A percentile compares a stretch with the other conserved stretches of the same genome.
phyloP scores from a whole-genome alignment of 148 eudicot species.

The Vaccinium myrtillus region DNA sequence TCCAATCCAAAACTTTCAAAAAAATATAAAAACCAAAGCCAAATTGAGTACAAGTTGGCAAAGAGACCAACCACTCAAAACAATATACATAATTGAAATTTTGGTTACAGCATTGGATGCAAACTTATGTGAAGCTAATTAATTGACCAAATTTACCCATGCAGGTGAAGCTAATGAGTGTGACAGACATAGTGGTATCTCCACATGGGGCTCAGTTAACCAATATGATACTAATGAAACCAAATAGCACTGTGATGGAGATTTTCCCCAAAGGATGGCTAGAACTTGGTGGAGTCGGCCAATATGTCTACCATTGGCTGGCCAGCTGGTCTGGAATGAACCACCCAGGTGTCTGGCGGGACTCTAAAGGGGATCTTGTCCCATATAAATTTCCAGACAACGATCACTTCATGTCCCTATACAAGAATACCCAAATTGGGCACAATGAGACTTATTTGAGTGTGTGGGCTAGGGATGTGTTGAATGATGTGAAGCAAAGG shows the following conservation, averaged over 20 bases:
- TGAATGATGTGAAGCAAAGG: slow-evolving; percentile 38
- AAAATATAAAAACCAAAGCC: no score
- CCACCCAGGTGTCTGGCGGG: slow-evolving; percentile 68
- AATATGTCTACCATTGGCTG: slow-evolving; percentile 57
- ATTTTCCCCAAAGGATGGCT: slow-evolving; percentile 87
- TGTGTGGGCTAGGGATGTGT: slow-evolving; percentile 54
- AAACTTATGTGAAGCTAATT: background rate
- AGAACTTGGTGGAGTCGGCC: slow-evolving; percentile 75
- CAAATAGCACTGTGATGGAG: slow-evolving; percentile 81
- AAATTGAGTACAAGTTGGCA: no score
- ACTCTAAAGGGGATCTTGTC: slow-evolving; percentile 44
- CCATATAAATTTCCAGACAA: slow-evolving; percentile 38
- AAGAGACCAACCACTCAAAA: no score
- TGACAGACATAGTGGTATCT: slow-evolving; percentile 63
- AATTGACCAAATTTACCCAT: background rate
- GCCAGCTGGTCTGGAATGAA: slow-evolving; percentile 82
- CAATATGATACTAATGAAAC: slow-evolving; percentile 76
- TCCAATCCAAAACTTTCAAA: no score
- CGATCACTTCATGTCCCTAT: slow-evolving; percentile 64
- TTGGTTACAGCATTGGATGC: no score
- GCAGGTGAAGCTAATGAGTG: slow-evolving; percentile 75
- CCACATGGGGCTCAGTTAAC: slow-evolving; percentile 84
- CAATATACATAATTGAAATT: no score
- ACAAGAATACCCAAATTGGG: slow-evolving; percentile 58
- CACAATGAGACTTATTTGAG: slow-evolving; percentile 48